Conservation (phyloP, 345 rosid genomes). For the Abelmoschus esculentus region DNA sequence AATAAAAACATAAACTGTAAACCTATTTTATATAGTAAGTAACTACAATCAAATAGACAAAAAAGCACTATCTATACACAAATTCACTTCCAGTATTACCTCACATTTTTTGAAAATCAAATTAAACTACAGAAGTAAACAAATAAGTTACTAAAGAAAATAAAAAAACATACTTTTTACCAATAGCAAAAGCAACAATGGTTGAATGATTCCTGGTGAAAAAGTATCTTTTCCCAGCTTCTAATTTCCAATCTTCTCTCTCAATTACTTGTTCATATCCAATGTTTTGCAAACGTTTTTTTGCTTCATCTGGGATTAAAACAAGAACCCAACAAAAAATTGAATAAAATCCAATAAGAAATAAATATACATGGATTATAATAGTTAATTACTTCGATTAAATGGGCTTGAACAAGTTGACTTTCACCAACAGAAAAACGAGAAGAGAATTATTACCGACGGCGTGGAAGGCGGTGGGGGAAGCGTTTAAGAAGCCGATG, state of each 20-base stretch:
- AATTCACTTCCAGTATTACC: not conserved
- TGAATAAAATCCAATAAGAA: not conserved
- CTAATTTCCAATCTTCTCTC: conserved; percentile 78
- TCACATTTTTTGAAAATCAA: not conserved
- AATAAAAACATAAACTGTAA: not conserved
- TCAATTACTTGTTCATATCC: conserved; percentile 74
- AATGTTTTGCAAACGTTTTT: conserved; percentile 46
- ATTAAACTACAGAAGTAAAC: not conserved
- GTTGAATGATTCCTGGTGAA: conserved; percentile 92
- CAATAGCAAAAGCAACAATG: conserved; percentile 85
- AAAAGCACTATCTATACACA: too few species aligned
- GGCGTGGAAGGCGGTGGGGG: conserved; percentile 99
- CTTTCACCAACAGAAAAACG: conserved; percentile 4
- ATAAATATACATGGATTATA: not conserved
- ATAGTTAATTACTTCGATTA: not conserved
- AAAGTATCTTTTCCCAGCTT: conserved; percentile 75
- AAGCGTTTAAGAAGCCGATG: conserved; percentile 73
- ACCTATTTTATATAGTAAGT: not conserved
- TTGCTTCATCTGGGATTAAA: conserved; percentile 60
- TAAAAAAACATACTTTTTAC: conserved; percentile 47
- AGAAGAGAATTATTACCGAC: conserved; percentile 47
- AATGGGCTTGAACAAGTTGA: not conserved
- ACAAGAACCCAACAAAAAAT: not conserved
- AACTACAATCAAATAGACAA: not conserved
- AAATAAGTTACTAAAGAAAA: not conserved